Conservation (phyloP, 768 basidiomycete species). For the Gymnopilus dilepis region DNA sequence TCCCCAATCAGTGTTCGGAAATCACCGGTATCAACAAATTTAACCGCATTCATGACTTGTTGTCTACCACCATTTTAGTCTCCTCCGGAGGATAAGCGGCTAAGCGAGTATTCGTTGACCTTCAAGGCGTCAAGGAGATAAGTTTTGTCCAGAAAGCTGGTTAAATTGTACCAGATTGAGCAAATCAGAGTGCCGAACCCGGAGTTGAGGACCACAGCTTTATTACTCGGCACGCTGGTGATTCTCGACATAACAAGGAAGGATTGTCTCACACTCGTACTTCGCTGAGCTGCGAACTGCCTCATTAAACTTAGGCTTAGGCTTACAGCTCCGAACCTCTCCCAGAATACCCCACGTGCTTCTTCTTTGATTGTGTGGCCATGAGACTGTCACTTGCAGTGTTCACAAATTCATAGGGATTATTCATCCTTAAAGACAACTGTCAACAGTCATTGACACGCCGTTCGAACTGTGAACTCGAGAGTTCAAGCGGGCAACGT, state of each 20-base stretch:
- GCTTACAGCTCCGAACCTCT: not conserved
- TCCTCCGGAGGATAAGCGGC: too few relatives aligned
- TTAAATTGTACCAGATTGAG: too few relatives aligned
- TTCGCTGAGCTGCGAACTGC: not conserved
- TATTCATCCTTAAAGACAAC: not conserved
- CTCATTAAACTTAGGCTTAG: too few relatives aligned
- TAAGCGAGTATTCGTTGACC: too few relatives aligned
- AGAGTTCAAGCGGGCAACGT: too few relatives aligned
- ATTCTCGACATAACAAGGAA: not conserved
- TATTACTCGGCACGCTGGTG: not conserved
- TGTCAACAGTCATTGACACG: too few relatives aligned
- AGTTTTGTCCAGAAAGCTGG: too few relatives aligned
- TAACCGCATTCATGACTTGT: too few relatives aligned
- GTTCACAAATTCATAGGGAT: not conserved
- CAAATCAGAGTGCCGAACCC: not conserved
- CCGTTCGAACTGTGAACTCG: too few relatives aligned
- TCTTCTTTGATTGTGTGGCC: not conserved
- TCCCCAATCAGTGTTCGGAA: not conserved
- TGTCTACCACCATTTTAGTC: too few relatives aligned
- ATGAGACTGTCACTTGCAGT: too few relatives aligned
- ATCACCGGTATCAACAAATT: not conserved
- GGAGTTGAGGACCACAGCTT: not conserved
- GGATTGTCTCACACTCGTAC: constrained; percentile 1
- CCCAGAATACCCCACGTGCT: not conserved
- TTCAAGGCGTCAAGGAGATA: too few relatives aligned